A percentile compares a stretch with the other conserved stretches of the same genome.
phyloP scores from a whole-genome alignment of 2,329 filamentous ascomycete species.

The Pseudocercospora eumusae region DNA sequence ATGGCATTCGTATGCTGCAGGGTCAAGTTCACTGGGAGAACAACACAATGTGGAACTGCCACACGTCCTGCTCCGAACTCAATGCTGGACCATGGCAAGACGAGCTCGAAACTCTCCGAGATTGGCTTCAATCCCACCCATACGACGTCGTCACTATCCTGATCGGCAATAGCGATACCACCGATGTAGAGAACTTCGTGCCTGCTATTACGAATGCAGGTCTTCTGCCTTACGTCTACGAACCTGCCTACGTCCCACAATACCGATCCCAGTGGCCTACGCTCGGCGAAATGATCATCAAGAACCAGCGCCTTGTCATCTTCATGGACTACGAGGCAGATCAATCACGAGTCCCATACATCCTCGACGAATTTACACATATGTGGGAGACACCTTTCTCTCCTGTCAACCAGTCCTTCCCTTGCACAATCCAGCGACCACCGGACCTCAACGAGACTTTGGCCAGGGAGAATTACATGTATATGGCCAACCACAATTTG shows the following conservation, averaged over 20 bases:
- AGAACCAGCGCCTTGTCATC: constrained; percentile 67
- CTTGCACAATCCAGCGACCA: constrained; percentile 76
- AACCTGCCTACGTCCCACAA: constrained; percentile 71
- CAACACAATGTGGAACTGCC: constrained; percentile 72
- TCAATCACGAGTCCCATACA: constrained; percentile 75
- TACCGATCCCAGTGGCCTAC: constrained; percentile 78
- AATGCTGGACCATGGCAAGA: constrained; percentile 75
- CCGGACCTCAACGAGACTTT: constrained; percentile 62
- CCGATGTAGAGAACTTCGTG: constrained; percentile 64
- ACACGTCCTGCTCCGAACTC: constrained; percentile 78
- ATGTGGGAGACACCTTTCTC: constrained; percentile 92
- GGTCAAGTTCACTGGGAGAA: constrained; percentile 60
- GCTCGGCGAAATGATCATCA: constrained; percentile 71
- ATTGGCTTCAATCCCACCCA: constrained; percentile 74
- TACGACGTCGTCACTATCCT: constrained; percentile 88
- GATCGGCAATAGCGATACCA: constrained; percentile 79
- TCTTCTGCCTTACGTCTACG: constrained; percentile 71
- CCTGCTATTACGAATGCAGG: constrained; percentile 70
- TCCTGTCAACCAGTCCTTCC: constrained; percentile 67
- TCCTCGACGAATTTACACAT: constrained; percentile 83
- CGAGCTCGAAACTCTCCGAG: constrained; percentile 68
- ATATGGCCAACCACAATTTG: constrained; percentile 88
- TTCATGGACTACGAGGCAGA: constrained; percentile 86
- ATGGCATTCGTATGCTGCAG: constrained; percentile 68
- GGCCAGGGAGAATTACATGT: constrained; percentile 61